Evolutionary conservation across 495 filamentous ascomycete species (phyloP).

Genomic region (Oidiodendron maius): DNA sequence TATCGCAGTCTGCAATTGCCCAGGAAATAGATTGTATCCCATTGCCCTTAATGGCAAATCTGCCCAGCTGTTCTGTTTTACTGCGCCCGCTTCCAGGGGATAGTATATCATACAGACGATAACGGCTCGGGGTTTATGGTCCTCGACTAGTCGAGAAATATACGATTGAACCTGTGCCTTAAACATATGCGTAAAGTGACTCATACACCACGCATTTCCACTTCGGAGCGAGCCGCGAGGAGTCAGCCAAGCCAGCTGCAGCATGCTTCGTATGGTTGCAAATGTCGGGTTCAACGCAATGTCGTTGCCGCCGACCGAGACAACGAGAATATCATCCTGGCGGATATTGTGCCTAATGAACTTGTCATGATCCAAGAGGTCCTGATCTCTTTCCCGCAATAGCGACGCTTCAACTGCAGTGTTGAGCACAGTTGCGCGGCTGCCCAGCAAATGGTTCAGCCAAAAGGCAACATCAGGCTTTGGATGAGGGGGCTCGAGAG

Average conservation of each 20-base stretch:
- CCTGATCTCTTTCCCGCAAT: not conserved
- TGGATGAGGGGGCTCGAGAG: slow-evolving; percentile 8
- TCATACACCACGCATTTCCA: slow-evolving; percentile 10
- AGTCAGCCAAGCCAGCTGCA: slow-evolving; percentile 11
- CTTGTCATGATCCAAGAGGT: slow-evolving; percentile 8
- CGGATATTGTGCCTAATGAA: slow-evolving; percentile 14
- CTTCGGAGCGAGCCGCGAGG: slow-evolving; percentile 6
- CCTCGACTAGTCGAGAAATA: slow-evolving; percentile 9
- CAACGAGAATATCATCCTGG: slow-evolving; percentile 10
- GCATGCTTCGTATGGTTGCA: slow-evolving; percentile 9
- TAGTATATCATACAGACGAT: slow-evolving; percentile 14
- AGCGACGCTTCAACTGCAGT: slow-evolving; percentile 10
- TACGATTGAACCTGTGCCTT: slow-evolving; percentile 12
- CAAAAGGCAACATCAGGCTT: slow-evolving; percentile 12
- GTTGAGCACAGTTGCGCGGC: slow-evolving; percentile 10
- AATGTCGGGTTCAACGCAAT: slow-evolving; percentile 13
- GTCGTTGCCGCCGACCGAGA: slow-evolving; percentile 10
- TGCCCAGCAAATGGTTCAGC: slow-evolving; percentile 10
- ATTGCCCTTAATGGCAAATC: slow-evolving; percentile 3
- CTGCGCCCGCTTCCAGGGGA: slow-evolving; percentile 6
- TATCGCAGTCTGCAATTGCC: slow-evolving; percentile 9
- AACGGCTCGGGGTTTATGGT: slow-evolving; percentile 8
- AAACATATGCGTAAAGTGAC: slow-evolving; percentile 10
- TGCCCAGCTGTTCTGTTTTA: slow-evolving; percentile 9
- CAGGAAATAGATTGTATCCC: slow-evolving; percentile 8